Base-by-base conservation (phyloP, 163 green algal genomes). In the Scenedesmus sp. region DNA sequence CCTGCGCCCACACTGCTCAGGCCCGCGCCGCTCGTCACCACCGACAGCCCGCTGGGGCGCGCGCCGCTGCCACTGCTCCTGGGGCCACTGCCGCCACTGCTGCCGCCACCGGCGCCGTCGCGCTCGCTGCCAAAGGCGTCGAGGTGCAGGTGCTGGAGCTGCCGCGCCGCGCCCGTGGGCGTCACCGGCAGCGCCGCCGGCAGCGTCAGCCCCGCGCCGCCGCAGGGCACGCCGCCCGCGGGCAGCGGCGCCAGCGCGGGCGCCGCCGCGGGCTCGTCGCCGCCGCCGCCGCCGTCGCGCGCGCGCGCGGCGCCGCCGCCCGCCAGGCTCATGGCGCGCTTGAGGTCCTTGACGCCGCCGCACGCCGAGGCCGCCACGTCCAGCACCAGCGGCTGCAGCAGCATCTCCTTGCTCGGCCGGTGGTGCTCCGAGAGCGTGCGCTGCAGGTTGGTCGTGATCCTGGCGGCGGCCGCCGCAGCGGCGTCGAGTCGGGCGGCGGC, bases 311-410 rank as follows among this genome's bases (percentile, higher is more conserved):
- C 57, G 60, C 22, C 66, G 20, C 20, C 53, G 28, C 34, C 34
- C 34, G 53, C 39, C 9, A 67, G n/a, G 63, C 74, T 81, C 15
- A 74, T 36, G 13, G 74, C 75, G 34, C 74, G 74, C 53, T 81
- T 75, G 48, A 73, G 57, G 2, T 75, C 74, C 36, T 63, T 63
- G 65, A 2, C 42, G 20, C 31, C n/a, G n/a, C n/a, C n/a, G n/a
- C n/a, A n/a, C n/a, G n/a, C n/a, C n/a, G n/a, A 53, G 14, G 50
- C 36, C 22, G 51, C 15, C 10, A 65, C 34, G 17, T 62, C 48
- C 22, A 85, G 63, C 4, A 64, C 72, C 54, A 85, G 65, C 24
- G 80, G 58, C 47, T 77, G 62, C 71, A 83, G 67, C 51, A 86
- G 69, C 60, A 69, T 3, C 66, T 80, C 65, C 63, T 86, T 86